Conservation (phyloP, 768 basidiomycete species). For the Phlebiopsis gigantea region DNA sequence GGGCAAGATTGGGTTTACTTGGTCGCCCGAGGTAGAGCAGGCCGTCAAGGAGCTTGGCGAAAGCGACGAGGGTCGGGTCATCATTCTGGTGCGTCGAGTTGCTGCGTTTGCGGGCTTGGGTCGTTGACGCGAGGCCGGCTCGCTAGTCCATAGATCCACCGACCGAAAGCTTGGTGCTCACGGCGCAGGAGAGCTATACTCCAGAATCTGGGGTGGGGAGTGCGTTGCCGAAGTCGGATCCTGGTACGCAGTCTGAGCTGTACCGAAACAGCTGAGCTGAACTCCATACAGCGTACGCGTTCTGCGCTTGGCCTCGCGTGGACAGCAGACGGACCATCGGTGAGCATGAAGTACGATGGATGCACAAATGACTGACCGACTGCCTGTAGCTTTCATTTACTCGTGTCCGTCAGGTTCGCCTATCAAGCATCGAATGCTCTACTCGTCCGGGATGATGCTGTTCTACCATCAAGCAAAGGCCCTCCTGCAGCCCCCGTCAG, state of each 20-base stretch:
- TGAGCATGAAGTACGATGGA: constrained; percentile 27
- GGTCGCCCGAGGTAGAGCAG: constrained; percentile 59
- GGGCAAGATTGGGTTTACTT: constrained; percentile 56
- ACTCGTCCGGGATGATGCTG: constrained; percentile 63
- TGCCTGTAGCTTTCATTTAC: constrained; percentile 77
- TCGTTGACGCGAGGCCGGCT: neutral
- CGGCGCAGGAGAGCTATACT: constrained; percentile 33
- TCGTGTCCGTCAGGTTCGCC: constrained; percentile 80
- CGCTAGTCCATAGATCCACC: constrained; percentile 60
- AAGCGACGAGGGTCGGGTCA: constrained; percentile 44
- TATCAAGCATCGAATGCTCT: constrained; percentile 85
- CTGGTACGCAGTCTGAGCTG: constrained; percentile 34
- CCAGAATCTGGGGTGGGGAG: constrained; percentile 37
- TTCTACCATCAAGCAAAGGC: constrained; percentile 54
- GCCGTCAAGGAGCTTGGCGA: constrained; percentile 56
- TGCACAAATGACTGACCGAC: neutral
- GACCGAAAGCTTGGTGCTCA: constrained; percentile 53
- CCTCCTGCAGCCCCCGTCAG: constrained; percentile 36
- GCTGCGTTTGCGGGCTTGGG: neutral
- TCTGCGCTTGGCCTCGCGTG: constrained; percentile 60
- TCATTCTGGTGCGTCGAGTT: constrained; percentile 53
- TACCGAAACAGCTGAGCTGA: neutral
- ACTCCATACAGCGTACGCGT: constrained; percentile 41
- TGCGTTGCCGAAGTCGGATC: constrained; percentile 50
- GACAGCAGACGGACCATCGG: constrained; percentile 54